Percentiles rank a stretch among this genome's conserved stretches.
Conservation (phyloP, 2,329 filamentous ascomycete species). For the Pseudovirgaria hyperparasitica region DNA sequence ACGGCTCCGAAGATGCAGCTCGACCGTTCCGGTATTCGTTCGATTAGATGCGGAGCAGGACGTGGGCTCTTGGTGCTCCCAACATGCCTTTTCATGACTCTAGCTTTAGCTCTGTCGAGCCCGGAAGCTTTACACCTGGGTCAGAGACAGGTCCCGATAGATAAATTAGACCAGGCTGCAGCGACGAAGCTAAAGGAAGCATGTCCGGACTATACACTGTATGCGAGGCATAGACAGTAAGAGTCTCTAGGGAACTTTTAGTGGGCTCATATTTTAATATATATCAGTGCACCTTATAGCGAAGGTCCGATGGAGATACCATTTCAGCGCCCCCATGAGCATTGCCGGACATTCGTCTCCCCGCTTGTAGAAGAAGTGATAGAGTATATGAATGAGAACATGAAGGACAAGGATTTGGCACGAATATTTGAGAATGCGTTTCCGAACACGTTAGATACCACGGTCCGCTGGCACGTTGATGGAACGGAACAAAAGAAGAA, state of each 20-base stretch:
- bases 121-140: too few species aligned
- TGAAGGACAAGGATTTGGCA: conserved; percentile 78
- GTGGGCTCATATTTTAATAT: conserved; percentile 3
- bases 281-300: conserved; percentile 61
- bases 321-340: conserved; percentile 67
- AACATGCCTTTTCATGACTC: too few species aligned
- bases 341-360: conserved; percentile 84
- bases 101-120: too few species aligned
- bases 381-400: conserved; percentile 60
- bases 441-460: conserved; percentile 83
- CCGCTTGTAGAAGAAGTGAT: conserved; percentile 82
- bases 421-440: conserved; percentile 92
- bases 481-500: conserved; percentile 32
- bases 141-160: too few species aligned
- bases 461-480: conserved; percentile 73
- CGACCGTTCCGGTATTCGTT: too few species aligned
- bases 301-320: conserved; percentile 67
- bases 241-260: conserved; percentile 11
- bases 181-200: conserved; percentile 28
- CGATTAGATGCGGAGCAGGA: too few species aligned
- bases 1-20: too few species aligned
- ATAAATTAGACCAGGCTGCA: too few species aligned
- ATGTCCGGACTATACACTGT: conserved; percentile 55
- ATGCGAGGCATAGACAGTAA: conserved; percentile 48
- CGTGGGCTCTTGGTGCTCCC: too few species aligned